Evolutionary conservation across 495 filamentous ascomycete species (phyloP).

Genomic region (Penicillium goetzii): DNA sequence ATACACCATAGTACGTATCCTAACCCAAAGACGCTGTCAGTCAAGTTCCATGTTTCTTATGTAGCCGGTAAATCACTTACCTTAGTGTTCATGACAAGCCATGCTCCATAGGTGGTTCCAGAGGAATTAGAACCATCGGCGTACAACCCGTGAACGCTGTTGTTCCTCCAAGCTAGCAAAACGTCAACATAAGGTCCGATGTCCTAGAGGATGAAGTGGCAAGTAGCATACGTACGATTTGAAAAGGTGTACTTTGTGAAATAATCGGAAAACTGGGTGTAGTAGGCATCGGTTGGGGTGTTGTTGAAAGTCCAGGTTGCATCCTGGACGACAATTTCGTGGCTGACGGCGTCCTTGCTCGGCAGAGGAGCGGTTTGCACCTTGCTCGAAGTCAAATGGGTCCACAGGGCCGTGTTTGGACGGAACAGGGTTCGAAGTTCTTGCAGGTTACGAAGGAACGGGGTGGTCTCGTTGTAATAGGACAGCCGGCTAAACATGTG

Average conservation of each 20-base stretch:
- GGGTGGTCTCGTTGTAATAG: constrained; percentile 57
- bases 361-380: constrained; percentile 57
- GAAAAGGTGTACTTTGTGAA: constrained; percentile 64
- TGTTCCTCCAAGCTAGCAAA: constrained; percentile 50
- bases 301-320: constrained; percentile 60
- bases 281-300: constrained; percentile 53
- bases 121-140: constrained; percentile 54
- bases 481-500: constrained; percentile 58
- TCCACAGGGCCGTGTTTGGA: constrained; percentile 58
- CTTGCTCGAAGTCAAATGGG: constrained; percentile 55
- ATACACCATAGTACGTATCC: constrained; percentile 60
- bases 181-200: background rate
- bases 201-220: background rate
- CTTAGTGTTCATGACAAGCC: constrained; percentile 62
- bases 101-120: constrained; percentile 56
- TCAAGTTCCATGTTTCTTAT: background rate
- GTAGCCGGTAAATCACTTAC: constrained; percentile 12
- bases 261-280: constrained; percentile 55
- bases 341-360: constrained; percentile 43
- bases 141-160: constrained; percentile 57
- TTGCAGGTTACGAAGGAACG: constrained; percentile 57
- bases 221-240: constrained; percentile 29
- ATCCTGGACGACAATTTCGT: constrained; percentile 56
- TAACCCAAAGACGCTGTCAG: constrained; percentile 6
- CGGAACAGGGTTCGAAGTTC: constrained; percentile 60